These are phyloP conservation scores for Calocera cornea DNA, from an alignment of 768 basidiomycete genomes.

Conservation along the genomic window DNA sequence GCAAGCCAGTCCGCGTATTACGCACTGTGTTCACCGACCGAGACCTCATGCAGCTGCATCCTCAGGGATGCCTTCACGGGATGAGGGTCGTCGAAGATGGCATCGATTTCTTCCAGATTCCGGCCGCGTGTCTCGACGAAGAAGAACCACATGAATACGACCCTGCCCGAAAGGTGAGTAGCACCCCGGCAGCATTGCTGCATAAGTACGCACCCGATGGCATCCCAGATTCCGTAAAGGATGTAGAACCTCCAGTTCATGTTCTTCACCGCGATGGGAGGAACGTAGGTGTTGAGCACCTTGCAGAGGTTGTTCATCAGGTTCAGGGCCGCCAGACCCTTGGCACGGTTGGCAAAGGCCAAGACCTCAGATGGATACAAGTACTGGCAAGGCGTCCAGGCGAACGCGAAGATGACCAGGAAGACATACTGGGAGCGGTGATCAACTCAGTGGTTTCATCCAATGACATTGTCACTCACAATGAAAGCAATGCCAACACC, in stretches of 20 bases:
- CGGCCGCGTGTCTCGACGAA: not conserved
- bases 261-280: constrained; percentile 14
- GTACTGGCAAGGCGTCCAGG: constrained; percentile 20
- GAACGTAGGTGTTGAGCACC: constrained; percentile 20
- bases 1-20: too few relatives aligned
- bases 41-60: not conserved
- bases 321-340: constrained; percentile 20
- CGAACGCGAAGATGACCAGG: constrained; percentile 19
- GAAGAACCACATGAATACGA: constrained; percentile 1
- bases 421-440: constrained; percentile 19
- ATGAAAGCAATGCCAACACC: constrained; percentile 18
- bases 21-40: too few relatives aligned
- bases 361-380: constrained; percentile 20
- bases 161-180: not conserved
- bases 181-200: not conserved
- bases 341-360: constrained; percentile 17
- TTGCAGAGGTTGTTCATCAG: constrained; percentile 8
- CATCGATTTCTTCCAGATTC: not conserved
- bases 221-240: constrained; percentile 13
- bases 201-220: constrained; percentile 12
- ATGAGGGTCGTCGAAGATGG: not conserved
- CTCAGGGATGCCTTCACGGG: not conserved
- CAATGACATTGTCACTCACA: not conserved
- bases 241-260: constrained; percentile 11
- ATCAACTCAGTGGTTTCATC: not conserved